These are phyloP conservation scores for Phytophthora europaea DNA, from an alignment of 352 stramenopile genomes.

Conservation along the genomic window DNA sequence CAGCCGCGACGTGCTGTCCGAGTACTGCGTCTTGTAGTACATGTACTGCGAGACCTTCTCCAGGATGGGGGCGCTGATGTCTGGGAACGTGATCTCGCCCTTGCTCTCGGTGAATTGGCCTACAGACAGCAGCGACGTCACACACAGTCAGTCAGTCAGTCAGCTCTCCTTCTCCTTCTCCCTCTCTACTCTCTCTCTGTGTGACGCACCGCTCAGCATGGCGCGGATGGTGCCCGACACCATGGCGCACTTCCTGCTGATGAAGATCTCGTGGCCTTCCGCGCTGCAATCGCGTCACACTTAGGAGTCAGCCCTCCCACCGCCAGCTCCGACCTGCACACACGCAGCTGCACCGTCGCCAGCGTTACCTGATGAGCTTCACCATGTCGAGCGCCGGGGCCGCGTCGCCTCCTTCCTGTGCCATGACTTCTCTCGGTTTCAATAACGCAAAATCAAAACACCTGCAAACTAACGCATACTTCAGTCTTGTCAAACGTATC, in stretches of 20 bases:
- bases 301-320: conserved; percentile 12
- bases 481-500: conserved; percentile 8
- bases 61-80: conserved; percentile 96
- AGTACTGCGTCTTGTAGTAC: conserved; percentile 98
- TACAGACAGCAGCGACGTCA: conserved; percentile 30
- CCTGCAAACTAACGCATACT: neutral
- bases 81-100: conserved; percentile 97
- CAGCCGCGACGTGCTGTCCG: conserved; percentile 94
- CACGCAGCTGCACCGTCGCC: neutral
- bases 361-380: conserved; percentile 79
- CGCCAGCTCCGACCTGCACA: neutral
- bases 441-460: conserved; percentile 5
- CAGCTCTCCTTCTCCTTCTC: neutral
- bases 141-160: neutral
- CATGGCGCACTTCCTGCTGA: conserved; percentile 94
- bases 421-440: conserved; percentile 43
- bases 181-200: neutral
- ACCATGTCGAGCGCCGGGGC: conserved; percentile 70
- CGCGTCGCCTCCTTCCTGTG: conserved; percentile 55
- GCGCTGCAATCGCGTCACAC: conserved; percentile 61
- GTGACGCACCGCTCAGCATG: conserved; percentile 94
- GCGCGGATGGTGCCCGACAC: conserved; percentile 97
- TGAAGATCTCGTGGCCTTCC: conserved; percentile 96
- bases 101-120: conserved; percentile 94
- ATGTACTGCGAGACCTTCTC: conserved; percentile 99